Evolutionary conservation across 1,284 basidiomycete genomes (phyloP), one percentile per base, ranked within the genome.

Genomic region (Stygiomarasmius scandens): DNA sequence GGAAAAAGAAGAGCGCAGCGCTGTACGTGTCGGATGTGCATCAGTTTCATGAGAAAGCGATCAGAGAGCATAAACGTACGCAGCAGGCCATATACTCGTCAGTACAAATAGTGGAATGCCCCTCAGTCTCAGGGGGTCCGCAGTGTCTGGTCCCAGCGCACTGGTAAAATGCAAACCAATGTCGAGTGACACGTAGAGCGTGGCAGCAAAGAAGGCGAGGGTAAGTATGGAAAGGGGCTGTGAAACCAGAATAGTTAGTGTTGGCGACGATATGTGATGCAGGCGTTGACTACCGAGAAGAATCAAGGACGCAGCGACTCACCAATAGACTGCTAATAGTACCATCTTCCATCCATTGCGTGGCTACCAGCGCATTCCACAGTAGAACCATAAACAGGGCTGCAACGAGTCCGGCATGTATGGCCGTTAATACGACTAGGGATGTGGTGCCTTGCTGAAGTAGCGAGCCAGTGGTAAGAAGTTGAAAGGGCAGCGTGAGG

Each of bases 321-420:
- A 92, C 90, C 54, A 90, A 75, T 27, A 92, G 60, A 55, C 86
- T 84, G 60, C 82, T 84, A 20, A 85, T 74, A 0, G 92, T 92
- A 10, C 92, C 93, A 66, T 95, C 93, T 64, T 92, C 90, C 51
- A 92, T 86, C 25, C 93, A 69, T 70, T 95, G 93, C 10, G 89
- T 91, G 32, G 90, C 88, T 23, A 96, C 83, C 54, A 95, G 71
- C 3, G 80, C 91, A 70, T 93, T 95, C 25, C 80, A 89, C 48
- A 95, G 75, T 52, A 95, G 76, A 2, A 84, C 66, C 90, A 90
- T 93, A 66, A 93, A 93, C 0, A 91, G 71, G 3, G 87, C 79
- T 3, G 84, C 86, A 29, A 93, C 82, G 20, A 87, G 62, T 3
- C 86, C 88, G 1, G 85, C 83, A 70, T 88, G 93, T 5, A 95